phyloP scores from a whole-genome alignment of 768 basidiomycete genomes.

The Tulasnella sp. region DNA sequence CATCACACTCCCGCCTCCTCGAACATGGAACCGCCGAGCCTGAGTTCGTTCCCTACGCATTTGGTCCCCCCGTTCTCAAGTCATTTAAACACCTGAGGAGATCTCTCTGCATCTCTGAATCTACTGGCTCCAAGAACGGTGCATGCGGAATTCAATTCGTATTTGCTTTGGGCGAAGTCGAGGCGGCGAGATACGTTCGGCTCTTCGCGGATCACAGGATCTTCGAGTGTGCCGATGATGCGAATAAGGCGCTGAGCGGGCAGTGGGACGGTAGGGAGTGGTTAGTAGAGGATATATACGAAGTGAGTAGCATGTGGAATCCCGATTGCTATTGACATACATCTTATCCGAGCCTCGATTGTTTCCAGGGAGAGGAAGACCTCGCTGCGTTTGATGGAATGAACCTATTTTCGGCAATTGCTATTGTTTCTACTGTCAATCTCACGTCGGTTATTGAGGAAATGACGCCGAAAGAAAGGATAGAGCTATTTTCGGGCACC shows the following conservation, averaged over 20 bases:
- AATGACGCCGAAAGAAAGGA: slow-evolving; percentile 37
- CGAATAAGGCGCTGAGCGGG: slow-evolving; percentile 29
- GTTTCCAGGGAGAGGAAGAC: slow-evolving; percentile 47
- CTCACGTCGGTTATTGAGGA: slow-evolving; percentile 45
- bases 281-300: slow-evolving; percentile 46
- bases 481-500: slow-evolving; percentile 36
- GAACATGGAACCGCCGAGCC: slow-evolving; percentile 15
- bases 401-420: slow-evolving; percentile 59
- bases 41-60: slow-evolving; percentile 32
- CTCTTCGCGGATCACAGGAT: slow-evolving; percentile 40
- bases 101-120: slow-evolving; percentile 52
- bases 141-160: slow-evolving; percentile 41
- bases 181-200: slow-evolving; percentile 47
- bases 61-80: slow-evolving; percentile 57
- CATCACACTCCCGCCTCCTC: slow-evolving; percentile 30
- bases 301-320: slow-evolving; percentile 30
- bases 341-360: slow-evolving; percentile 9
- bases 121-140: slow-evolving; percentile 40
- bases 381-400: slow-evolving; percentile 48
- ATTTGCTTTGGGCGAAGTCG: slow-evolving; percentile 50
- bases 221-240: background rate
- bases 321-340: background rate
- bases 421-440: slow-evolving; percentile 46
- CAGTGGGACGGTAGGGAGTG: slow-evolving; percentile 55
- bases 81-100: slow-evolving; percentile 58